Percentiles rank a stretch among this genome's conserved stretches.
These are phyloP conservation scores for Gossypium gossypioides DNA, from an alignment of 441 rosid genomes.

Conservation along the genomic window DNA sequence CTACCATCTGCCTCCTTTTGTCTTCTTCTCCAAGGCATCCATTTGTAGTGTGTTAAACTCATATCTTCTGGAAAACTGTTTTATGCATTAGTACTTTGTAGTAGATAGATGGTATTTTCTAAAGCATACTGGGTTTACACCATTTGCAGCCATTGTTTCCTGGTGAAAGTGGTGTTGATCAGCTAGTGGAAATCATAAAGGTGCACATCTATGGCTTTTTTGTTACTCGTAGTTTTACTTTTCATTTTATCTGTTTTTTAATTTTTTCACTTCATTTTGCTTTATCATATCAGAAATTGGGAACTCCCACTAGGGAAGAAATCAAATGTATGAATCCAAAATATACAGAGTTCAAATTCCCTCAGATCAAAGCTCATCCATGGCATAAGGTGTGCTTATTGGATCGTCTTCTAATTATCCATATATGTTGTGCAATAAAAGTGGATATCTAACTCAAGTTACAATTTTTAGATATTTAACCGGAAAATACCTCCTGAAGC, in stretches of 20 bases:
- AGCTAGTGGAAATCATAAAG: conserved; percentile 82
- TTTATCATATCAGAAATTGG: conserved; percentile 43
- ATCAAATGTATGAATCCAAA: conserved; percentile 86
- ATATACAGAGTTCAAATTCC: conserved; percentile 82
- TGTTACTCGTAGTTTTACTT: background rate
- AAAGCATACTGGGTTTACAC: background rate
- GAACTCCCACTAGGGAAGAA: conserved; percentile 87
- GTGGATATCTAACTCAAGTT: conserved; percentile 13
- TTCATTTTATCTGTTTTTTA: background rate
- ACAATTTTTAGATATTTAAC: conserved; percentile 43
- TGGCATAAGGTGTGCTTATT: conserved; percentile 67
- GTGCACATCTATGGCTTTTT: conserved; percentile 21
- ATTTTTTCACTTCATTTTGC: background rate
- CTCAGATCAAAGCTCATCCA: conserved; percentile 82
- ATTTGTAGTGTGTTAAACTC: background rate
- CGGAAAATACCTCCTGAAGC: conserved; percentile 63
- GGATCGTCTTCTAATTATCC: background rate
- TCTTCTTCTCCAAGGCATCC: background rate
- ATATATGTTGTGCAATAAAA: background rate
- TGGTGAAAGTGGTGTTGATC: conserved; percentile 89
- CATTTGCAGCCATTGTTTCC: conserved; percentile 76
- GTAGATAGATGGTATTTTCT: too few species aligned
- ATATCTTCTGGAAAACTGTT: background rate
- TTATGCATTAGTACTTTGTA: background rate
- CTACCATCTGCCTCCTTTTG: too few species aligned